Evolutionary conservation across 2,329 filamentous ascomycete species (phyloP).

Genomic region (Sclerotinia borealis): DNA sequence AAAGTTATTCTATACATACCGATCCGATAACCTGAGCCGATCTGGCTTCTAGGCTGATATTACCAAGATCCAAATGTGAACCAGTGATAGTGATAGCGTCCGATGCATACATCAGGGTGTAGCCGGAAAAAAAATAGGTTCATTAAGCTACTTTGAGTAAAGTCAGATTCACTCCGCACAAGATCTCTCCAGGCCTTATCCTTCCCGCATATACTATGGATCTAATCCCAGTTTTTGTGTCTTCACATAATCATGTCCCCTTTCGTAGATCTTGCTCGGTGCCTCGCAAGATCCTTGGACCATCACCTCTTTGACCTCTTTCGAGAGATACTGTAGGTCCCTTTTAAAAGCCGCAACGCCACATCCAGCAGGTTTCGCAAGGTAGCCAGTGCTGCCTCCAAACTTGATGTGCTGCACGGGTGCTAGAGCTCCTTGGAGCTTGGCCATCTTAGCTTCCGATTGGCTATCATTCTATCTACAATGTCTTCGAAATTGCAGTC

Average conservation of each 20-base stretch:
- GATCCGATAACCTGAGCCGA: constrained; percentile 1
- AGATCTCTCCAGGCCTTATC: constrained; percentile 13
- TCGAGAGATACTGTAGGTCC: constrained; percentile 15
- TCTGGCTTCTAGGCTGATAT: background rate
- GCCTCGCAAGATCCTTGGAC: constrained; percentile 29
- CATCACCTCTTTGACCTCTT: constrained; percentile 27
- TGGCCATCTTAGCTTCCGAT: background rate
- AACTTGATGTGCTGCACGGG: constrained; percentile 4
- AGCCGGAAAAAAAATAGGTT: background rate
- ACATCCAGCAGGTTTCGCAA: constrained; percentile 17
- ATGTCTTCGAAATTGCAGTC: constrained; percentile 4
- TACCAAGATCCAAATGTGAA: background rate
- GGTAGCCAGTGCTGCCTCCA: constrained; percentile 4
- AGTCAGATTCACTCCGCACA: background rate
- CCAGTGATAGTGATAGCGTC: background rate
- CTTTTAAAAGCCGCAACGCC: constrained; percentile 21
- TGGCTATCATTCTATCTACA: background rate
- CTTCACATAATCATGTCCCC: constrained; percentile 10
- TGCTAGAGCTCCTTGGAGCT: background rate
- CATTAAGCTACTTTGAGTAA: background rate
- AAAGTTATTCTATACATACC: background rate
- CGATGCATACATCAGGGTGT: background rate
- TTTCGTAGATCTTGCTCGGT: constrained; percentile 27
- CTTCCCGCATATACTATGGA: constrained; percentile 16
- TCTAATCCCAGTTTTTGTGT: background rate